Evolutionary conservation across 2,329 filamentous ascomycete genomes (phyloP).

Genomic region (Epichloe festucae): DNA sequence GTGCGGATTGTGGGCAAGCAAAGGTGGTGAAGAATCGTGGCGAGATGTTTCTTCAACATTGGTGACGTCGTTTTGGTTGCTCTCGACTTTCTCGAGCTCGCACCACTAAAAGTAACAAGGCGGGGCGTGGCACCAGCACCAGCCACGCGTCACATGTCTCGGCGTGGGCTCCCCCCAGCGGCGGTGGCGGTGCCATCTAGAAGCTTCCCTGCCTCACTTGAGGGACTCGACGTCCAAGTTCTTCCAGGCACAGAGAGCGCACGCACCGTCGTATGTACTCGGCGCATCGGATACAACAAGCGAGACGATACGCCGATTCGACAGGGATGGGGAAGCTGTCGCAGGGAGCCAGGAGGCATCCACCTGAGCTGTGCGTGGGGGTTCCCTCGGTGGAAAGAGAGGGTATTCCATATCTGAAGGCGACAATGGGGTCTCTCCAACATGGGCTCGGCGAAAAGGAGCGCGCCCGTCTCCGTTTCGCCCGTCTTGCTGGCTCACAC

Average conservation of each 20-base stretch:
- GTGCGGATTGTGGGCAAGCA: too few species aligned
- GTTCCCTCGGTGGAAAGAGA: slow-evolving; percentile 4
- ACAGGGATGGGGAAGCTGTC: background rate
- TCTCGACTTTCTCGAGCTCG: background rate
- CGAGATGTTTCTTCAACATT: background rate
- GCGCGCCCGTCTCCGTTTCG: slow-evolving; percentile 1
- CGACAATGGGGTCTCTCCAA: slow-evolving; percentile 4
- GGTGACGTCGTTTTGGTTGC: background rate
- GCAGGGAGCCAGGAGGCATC: background rate
- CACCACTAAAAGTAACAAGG: background rate
- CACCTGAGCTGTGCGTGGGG: slow-evolving; percentile 6
- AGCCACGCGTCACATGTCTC: background rate
- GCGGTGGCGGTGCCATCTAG: background rate
- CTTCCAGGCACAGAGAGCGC: slow-evolving; percentile 2
- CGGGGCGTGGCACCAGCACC: background rate
- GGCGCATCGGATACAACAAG: slow-evolving; percentile 2
- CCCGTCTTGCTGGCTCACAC: slow-evolving; percentile 6
- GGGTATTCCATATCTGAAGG: slow-evolving; percentile 6
- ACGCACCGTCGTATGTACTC: slow-evolving; percentile 1
- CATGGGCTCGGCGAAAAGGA: slow-evolving; percentile 4
- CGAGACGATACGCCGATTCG: slow-evolving; percentile 1
- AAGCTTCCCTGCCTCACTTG: background rate
- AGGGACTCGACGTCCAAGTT: slow-evolving; percentile 6
- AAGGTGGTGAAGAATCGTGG: too few species aligned
- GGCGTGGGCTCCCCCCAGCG: background rate